Base-by-base conservation (phyloP, 2,329 filamentous ascomycete genomes). In the Colletotrichum plurivorum region DNA sequence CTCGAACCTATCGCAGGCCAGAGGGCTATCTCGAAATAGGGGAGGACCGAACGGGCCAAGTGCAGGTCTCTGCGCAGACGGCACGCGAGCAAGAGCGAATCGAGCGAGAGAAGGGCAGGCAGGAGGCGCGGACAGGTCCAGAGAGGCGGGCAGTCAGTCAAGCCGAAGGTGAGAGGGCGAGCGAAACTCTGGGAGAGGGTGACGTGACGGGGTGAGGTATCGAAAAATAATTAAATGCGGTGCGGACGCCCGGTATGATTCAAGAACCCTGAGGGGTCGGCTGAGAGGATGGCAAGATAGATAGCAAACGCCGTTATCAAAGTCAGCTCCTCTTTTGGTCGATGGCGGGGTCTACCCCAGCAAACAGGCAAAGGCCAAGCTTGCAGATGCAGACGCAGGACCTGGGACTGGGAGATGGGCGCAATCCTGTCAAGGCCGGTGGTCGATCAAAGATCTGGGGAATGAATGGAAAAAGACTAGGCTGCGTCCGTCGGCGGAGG, bases 391-490 rank as follows among this genome's bases (percentile, higher is more conserved):
- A 61, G 57, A 61, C 46, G 45, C 60, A 64, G 45, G 46, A 56
- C 49, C 39, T n/a, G 48, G 43, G 60, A 67, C 39, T n/a, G 48
- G 43, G 60, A 67, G 63, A 69, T 63, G 52, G 60, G 31, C 45
- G 43, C 25, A 52, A 39, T 55, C 51, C 52, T 60, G 63, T 60
- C 51, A 18, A 57, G 67, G 51, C 52, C 55, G 46, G 39, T 51
- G 39, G 67, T 67, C 63, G 67, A 69, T 69, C 67, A 69, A 67
- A 69, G 63, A 69, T 66, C 67, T 46, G 62, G 67, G 67, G 63
- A 69, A 69, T 61, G 62, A 56, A 56, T 53, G 39, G 53, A 52
- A 45, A 60, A 51, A 54, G 56, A 54, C 63, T 69, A 67, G 67
- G 55, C 62, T 48, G 67, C 55, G 62, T 67, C 57, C 63, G 67